Conservation (phyloP, 2,329 filamentous ascomycete genomes). For the Pseudocercospora fijiensis region DNA sequence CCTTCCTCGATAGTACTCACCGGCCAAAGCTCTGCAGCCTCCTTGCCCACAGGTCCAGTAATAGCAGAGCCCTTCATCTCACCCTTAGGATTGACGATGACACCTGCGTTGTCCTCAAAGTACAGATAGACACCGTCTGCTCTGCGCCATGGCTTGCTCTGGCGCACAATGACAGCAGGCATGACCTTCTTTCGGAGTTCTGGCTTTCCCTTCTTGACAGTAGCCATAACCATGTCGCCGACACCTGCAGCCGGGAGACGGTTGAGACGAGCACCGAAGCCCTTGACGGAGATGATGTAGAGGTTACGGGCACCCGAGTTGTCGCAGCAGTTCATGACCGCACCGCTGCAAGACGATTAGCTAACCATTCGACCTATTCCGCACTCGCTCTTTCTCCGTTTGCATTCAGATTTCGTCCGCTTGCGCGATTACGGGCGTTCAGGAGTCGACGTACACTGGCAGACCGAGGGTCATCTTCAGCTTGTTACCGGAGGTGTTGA, state of each 20-base stretch:
- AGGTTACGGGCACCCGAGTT: slow-evolving; percentile 97
- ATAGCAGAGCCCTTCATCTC: slow-evolving; percentile 99
- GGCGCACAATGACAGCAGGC: slow-evolving; percentile 97
- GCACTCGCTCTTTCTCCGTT: neutral
- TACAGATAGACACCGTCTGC: slow-evolving; percentile 98
- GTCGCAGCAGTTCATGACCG: slow-evolving; percentile 99
- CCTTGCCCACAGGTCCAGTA: slow-evolving; percentile 98
- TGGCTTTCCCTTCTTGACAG: slow-evolving; percentile 99
- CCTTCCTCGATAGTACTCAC: slow-evolving; percentile 56
- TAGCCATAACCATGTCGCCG: slow-evolving; percentile 99
- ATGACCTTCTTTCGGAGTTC: slow-evolving; percentile 99
- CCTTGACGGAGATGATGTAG: slow-evolving; percentile 99
- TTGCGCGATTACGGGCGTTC: neutral
- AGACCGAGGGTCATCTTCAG: slow-evolving; percentile 99
- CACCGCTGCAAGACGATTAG: slow-evolving; percentile 63
- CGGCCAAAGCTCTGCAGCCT: slow-evolving; percentile 99
- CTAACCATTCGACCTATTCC: neutral
- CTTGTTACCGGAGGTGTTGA: slow-evolving; percentile 98
- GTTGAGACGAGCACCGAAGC: slow-evolving; percentile 96
- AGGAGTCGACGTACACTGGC: slow-evolving; percentile 77
- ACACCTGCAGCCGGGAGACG: slow-evolving; percentile 95
- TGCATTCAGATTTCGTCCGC: neutral
- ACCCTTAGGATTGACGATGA: slow-evolving; percentile 99
- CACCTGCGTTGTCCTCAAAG: slow-evolving; percentile 99
- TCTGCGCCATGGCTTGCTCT: slow-evolving; percentile 99